Evolutionary conservation across 768 basidiomycete species (phyloP).

Genomic region (Rhodosporidiobolus sp.): DNA sequence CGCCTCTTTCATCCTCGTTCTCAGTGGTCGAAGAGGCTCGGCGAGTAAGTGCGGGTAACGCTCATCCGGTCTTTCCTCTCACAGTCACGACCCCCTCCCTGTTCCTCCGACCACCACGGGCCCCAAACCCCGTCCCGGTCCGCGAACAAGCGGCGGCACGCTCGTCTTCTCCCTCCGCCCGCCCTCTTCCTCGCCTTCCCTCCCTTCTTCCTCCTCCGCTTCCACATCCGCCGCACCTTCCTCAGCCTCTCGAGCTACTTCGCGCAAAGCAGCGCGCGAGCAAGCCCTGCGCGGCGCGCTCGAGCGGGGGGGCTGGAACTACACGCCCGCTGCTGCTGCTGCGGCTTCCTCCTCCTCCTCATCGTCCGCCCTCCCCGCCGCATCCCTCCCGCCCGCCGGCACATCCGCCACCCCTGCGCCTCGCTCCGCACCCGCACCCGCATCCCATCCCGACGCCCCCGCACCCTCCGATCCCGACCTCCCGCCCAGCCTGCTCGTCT

Average conservation of each 20-base stretch:
- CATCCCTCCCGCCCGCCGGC: no score
- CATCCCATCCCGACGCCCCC: neutral
- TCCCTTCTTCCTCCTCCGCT: neutral
- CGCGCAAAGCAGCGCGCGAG: no score
- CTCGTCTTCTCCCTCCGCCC: conserved; percentile 19
- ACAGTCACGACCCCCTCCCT: neutral
- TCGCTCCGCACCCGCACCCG: no score
- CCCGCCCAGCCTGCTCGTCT: neutral
- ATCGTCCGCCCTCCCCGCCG: no score
- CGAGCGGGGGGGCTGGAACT: no score
- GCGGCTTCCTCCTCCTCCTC: no score
- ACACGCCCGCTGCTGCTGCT: no score
- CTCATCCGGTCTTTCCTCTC: no score
- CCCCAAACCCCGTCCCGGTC: conserved; percentile 52
- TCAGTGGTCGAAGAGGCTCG: neutral
- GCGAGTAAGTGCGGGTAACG: neutral
- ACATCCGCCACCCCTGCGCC: neutral
- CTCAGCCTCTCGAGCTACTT: neutral
- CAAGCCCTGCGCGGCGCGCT: neutral
- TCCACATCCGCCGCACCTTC: neutral
- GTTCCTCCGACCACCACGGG: neutral
- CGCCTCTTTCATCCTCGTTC: neutral
- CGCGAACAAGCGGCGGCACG: neutral
- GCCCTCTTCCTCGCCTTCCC: neutral
- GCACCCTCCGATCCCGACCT: neutral